These are phyloP conservation scores for Hondaea fermentalgiana DNA, from an alignment of 108 stramenopile genomes.

Conservation along the genomic window DNA sequence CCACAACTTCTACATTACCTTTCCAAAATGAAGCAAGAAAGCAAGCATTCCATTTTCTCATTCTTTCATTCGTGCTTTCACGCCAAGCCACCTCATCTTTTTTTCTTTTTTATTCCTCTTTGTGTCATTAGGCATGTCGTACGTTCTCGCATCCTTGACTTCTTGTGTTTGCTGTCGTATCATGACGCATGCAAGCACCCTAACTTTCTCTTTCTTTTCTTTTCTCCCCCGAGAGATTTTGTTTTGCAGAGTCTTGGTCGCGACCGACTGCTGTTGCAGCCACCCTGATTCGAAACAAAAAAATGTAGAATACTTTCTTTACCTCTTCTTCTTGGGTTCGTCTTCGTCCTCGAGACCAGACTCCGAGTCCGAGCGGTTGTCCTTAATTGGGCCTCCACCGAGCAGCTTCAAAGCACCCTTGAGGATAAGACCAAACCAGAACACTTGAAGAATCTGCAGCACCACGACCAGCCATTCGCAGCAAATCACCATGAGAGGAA, in stretches of 20 bases:
- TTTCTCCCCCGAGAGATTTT: no score
- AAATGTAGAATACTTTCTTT: no score
- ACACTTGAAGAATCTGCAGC: constrained; percentile 36
- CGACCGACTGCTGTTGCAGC: constrained; percentile 55
- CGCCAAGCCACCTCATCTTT: no score
- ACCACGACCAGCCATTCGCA: constrained; percentile 17
- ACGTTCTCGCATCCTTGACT: no score
- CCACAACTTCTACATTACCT: no score
- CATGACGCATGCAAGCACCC: not conserved
- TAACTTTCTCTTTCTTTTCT: not conserved
- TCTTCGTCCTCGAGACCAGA: constrained; percentile 19
- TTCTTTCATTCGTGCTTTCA: no score
- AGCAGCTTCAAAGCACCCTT: constrained; percentile 25
- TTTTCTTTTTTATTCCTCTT: no score
- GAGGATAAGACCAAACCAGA: constrained; percentile 45
- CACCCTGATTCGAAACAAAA: constrained; percentile 45
- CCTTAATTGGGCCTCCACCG: constrained; percentile 29
- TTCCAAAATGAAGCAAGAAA: no score
- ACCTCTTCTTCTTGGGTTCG: constrained; percentile 10
- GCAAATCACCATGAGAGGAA: not conserved
- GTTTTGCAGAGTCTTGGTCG: not conserved
- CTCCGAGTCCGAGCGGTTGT: constrained; percentile 29
- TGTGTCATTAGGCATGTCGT: no score
- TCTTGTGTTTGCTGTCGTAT: no score
- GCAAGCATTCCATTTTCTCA: no score